Evolutionary conservation across 2,329 filamentous ascomycete species (phyloP), one percentile per base, ranked within the genome.

Genomic region (Aspergillus amoenus): DNA sequence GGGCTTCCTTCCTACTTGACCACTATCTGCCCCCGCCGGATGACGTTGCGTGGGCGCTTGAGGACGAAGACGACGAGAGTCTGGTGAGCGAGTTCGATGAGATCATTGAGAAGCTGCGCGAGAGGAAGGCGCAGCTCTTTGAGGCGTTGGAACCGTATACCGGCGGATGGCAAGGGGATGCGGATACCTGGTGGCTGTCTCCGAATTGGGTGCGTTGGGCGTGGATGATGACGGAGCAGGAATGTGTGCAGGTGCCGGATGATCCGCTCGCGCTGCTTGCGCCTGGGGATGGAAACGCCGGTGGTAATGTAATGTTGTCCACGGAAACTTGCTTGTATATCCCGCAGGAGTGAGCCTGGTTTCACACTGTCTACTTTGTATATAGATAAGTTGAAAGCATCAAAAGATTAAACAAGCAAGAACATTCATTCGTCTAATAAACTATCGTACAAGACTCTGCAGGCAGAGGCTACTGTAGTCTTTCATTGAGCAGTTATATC

Each of bases 191-290:
- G 62, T 76, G 74, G 74, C 59, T 76, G 30, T 70, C 71, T 27
- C 62, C 69, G 6, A 69, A 73, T 18, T 73, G 71, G 70, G 17
- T 79, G 46, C 73, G 75, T 45, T 79, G 77, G 77, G 73, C 73
- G 22, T 78, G 75, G 71, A 71, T 72, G 57, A 68, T 77, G 43
- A 68, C 68, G 41, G 70, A 76, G 49, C 71, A 76, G 41, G 76
- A 79, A 57, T 67, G 64, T 49, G 68, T 76, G 42, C 66, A 71
- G 52, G 64, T 71, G 24, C 68, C 71, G 1, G 68, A 70, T 48
- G 67, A 75, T 52, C 72, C 74, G 24, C 57, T 77, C 39, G 56
- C 61, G 15, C 59, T 74, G 49, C 58, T 76, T 17, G 59, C 55
- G 15, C 56, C 59, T 13, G 64, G 57, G 13, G 56, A 41, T 15